These are phyloP conservation scores for Mycena floridula DNA, from an alignment of 768 basidiomycete species.

Conservation along the genomic window DNA sequence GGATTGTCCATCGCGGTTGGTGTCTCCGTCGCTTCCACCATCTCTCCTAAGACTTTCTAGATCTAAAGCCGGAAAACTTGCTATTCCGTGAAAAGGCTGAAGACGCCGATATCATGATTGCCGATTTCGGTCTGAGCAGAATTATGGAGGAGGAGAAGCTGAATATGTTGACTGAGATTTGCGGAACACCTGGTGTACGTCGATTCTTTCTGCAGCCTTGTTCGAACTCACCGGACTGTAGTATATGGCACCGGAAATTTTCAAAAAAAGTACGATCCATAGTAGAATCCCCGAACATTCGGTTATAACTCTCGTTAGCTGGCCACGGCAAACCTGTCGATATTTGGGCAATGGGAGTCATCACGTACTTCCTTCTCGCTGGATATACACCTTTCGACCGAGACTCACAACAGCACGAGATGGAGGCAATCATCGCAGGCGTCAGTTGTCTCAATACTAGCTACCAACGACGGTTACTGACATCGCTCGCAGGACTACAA, in stretches of 20 bases:
- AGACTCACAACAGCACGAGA: conserved; percentile 81
- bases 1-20: conserved; percentile 88
- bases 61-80: conserved; percentile 97
- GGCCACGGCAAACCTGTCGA: conserved; percentile 96
- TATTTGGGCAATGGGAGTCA: conserved; percentile 97
- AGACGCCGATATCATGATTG: conserved; percentile 93
- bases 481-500: conserved; percentile 55
- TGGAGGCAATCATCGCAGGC: conserved; percentile 91
- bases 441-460: background rate
- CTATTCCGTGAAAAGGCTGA: conserved; percentile 87
- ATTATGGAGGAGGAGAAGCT: conserved; percentile 90
- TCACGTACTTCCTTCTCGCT: conserved; percentile 90
- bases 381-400: conserved; percentile 98
- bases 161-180: conserved; percentile 87
- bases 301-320: conserved; percentile 22
- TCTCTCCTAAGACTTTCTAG: conserved; percentile 28
- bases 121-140: conserved; percentile 91
- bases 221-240: conserved; percentile 19
- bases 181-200: conserved; percentile 84
- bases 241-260: conserved; percentile 97
- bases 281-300: background rate
- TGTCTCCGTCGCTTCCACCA: conserved; percentile 1
- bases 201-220: background rate
- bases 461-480: background rate
- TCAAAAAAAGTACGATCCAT: conserved; percentile 66